These are phyloP conservation scores for Yarrowia sp. DNA, from an alignment of 805 yeast genomes.

Conservation along the genomic window DNA sequence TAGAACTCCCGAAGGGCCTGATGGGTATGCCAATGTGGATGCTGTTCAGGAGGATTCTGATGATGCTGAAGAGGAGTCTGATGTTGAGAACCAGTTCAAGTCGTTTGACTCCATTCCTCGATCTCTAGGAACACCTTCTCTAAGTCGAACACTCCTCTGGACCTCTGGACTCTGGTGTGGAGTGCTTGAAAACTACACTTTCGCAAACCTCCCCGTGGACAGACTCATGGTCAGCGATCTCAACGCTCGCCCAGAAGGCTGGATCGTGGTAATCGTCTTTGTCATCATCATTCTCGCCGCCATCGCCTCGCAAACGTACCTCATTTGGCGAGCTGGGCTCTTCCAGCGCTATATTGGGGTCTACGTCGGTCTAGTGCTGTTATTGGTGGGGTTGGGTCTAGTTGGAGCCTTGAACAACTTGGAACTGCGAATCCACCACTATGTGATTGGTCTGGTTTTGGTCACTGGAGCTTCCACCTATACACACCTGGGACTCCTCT, in stretches of 20 bases:
- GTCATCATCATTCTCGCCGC: conserved; percentile 50
- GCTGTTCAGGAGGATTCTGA: not conserved
- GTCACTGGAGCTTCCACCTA: conserved; percentile 78
- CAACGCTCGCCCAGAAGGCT: conserved; percentile 72
- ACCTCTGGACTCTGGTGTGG: conserved; percentile 84
- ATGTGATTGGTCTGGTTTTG: conserved; percentile 67
- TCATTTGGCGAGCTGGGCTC: conserved; percentile 65
- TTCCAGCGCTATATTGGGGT: conserved; percentile 49
- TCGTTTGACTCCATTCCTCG: not conserved
- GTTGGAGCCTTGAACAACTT: conserved; percentile 47
- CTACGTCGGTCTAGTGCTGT: conserved; percentile 2
- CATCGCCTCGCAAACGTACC: conserved; percentile 69
- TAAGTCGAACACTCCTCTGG: conserved; percentile 55
- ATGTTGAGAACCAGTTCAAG: not conserved
- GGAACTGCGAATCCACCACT: conserved; percentile 76
- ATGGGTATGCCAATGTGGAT: not conserved
- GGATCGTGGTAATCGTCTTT: conserved; percentile 46
- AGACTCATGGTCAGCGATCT: conserved; percentile 72
- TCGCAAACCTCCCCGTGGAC: conserved; percentile 86
- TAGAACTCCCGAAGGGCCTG: not conserved
- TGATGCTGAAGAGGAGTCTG: not conserved
- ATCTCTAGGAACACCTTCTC: conserved; percentile 19
- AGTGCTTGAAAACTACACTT: conserved; percentile 77
- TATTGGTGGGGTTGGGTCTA: conserved; percentile 8
- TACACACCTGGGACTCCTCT: conserved; percentile 47